A percentile compares a stretch with the other conserved stretches of the same genome.
Conservation (phyloP, 169 alveolate genomes). For the Perkinsus chesapeaki region DNA sequence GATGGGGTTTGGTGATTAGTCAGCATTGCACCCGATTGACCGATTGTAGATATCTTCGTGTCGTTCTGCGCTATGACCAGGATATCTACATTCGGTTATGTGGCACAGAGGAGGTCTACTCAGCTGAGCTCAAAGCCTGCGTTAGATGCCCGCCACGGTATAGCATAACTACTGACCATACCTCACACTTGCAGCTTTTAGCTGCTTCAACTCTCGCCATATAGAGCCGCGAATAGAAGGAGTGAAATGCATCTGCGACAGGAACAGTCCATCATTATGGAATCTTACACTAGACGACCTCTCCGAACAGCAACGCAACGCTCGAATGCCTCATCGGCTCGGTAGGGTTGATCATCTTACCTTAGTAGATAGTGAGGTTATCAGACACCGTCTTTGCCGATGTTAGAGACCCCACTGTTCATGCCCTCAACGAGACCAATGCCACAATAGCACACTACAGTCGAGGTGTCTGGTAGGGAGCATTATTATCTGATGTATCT, state of each 20-base stretch:
- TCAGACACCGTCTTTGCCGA: not conserved
- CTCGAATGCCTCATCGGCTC: not conserved
- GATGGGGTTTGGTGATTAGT: no score
- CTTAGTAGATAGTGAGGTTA: not conserved
- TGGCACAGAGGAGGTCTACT: not conserved
- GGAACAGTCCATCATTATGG: not conserved
- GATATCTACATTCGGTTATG: not conserved
- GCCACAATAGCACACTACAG: not conserved
- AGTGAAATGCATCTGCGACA: not conserved
- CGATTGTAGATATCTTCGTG: not conserved
- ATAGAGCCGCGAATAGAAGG: not conserved
- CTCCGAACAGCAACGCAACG: not conserved
- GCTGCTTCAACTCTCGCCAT: not conserved
- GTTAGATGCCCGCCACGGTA: not conserved
- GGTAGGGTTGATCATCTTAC: not conserved
- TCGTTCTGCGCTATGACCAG: not conserved
- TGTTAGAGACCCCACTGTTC: not conserved
- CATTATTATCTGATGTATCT: not conserved
- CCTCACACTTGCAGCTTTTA: not conserved
- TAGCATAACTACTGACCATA: not conserved
- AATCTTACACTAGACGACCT: not conserved
- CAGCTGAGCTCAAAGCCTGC: not conserved
- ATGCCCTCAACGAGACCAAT: not conserved
- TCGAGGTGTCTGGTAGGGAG: not conserved
- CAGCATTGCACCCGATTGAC: no score